Conservation (phyloP, 2,329 filamentous ascomycete genomes). For the Clonostachys sp. region DNA sequence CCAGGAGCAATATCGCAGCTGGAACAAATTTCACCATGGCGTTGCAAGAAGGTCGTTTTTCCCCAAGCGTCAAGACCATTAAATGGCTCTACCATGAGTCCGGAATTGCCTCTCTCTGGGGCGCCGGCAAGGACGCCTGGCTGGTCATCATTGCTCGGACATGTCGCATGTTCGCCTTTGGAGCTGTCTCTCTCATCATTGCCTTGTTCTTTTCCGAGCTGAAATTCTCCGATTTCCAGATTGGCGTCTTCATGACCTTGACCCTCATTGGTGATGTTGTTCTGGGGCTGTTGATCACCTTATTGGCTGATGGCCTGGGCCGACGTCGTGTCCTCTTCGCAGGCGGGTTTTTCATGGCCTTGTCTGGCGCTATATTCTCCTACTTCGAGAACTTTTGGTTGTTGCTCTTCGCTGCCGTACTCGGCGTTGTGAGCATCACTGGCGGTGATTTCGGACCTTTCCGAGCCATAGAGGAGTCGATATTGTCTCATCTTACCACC, state of each 20-base stretch:
- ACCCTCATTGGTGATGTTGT: slow-evolving; percentile 58
- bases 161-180: slow-evolving; percentile 60
- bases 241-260: slow-evolving; percentile 62
- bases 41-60: too few relatives aligned
- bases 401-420: slow-evolving; percentile 49
- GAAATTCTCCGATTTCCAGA: slow-evolving; percentile 49
- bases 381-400: slow-evolving; percentile 54
- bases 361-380: slow-evolving; percentile 50
- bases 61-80: too few relatives aligned
- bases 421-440: slow-evolving; percentile 57
- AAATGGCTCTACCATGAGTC: slow-evolving; percentile 35
- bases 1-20: too few relatives aligned
- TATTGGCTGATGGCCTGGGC: slow-evolving; percentile 55
- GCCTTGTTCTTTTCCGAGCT: slow-evolving; percentile 57
- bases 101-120: slow-evolving; percentile 38
- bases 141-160: slow-evolving; percentile 47
- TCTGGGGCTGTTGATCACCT: slow-evolving; percentile 50
- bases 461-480: slow-evolving; percentile 61
- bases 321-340: slow-evolving; percentile 46
- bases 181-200: slow-evolving; percentile 54
- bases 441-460: slow-evolving; percentile 67
- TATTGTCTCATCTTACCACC: slow-evolving; percentile 54
- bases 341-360: slow-evolving; percentile 51
- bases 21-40: too few relatives aligned
- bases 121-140: slow-evolving; percentile 42